Evolutionary conservation across 495 filamentous ascomycete species (phyloP).

Genomic region (Aspergillus bridgeri): DNA sequence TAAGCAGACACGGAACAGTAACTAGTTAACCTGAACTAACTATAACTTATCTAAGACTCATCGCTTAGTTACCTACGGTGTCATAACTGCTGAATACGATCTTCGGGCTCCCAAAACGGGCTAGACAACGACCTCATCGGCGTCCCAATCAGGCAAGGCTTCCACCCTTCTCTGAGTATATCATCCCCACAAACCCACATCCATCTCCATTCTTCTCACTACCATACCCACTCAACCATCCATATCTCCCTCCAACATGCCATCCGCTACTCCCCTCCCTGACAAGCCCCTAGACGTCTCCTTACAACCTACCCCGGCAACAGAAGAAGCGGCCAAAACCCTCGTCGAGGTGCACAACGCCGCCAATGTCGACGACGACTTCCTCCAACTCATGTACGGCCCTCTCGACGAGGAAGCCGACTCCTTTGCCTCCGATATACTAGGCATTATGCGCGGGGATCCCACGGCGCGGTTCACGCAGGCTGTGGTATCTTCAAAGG

Average conservation of each 20-base stretch:
- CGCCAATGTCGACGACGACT: not conserved
- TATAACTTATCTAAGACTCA: no score
- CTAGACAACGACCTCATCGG: not conserved
- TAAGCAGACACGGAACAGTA: no score
- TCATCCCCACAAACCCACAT: no score
- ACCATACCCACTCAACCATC: not conserved
- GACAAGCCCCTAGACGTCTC: not conserved
- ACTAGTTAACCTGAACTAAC: no score
- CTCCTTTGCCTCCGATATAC: not conserved
- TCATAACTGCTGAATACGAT: no score
- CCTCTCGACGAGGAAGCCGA: not conserved
- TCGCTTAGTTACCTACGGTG: no score
- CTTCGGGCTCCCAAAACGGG: not conserved
- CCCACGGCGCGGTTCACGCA: not conserved
- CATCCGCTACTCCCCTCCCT: not conserved
- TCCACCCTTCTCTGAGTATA: not conserved
- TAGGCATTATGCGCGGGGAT: not conserved
- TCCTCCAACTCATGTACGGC: constrained; percentile 5
- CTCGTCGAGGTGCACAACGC: not conserved
- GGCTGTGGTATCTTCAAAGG: not conserved
- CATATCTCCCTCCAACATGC: not conserved
- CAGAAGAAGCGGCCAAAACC: not conserved
- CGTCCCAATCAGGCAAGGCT: not conserved
- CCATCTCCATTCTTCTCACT: no score
- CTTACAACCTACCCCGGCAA: not conserved